Conservation (phyloP, 495 filamentous ascomycete genomes). For the Penicillium cosmopolitanum region DNA sequence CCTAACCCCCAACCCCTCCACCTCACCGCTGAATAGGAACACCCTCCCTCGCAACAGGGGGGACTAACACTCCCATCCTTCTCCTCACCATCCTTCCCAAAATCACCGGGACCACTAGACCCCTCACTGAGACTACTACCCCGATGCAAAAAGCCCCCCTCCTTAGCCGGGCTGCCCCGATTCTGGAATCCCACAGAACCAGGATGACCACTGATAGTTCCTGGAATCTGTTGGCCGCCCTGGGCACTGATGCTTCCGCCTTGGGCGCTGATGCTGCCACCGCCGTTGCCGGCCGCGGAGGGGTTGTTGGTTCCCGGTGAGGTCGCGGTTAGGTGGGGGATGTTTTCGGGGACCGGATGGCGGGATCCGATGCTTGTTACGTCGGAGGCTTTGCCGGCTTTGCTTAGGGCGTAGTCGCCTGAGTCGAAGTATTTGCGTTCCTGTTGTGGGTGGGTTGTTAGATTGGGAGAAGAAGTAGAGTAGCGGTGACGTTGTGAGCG, state of each 20-base stretch:
- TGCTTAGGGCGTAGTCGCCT: constrained; percentile 96
- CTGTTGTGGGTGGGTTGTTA: constrained; percentile 39
- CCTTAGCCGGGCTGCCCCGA: constrained; percentile 33
- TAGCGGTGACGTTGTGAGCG: background rate
- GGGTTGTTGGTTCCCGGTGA: constrained; percentile 61
- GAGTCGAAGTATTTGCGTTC: constrained; percentile 99
- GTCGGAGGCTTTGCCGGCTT: constrained; percentile 95
- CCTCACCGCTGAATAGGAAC: constrained; percentile 65
- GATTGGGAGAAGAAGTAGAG: background rate
- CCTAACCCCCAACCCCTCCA: background rate
- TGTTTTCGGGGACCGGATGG: constrained; percentile 93
- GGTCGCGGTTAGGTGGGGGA: constrained; percentile 85
- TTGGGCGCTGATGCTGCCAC: constrained; percentile 13
- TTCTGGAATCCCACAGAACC: constrained; percentile 57
- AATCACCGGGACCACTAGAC: constrained; percentile 41
- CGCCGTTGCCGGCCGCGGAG: constrained; percentile 11
- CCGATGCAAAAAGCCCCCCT: constrained; percentile 79
- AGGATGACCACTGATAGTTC: constrained; percentile 49
- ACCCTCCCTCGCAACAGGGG: constrained; percentile 51
- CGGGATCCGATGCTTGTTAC: constrained; percentile 90
- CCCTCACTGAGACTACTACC: constrained; percentile 74
- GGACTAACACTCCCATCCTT: constrained; percentile 50
- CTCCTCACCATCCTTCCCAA: constrained; percentile 26
- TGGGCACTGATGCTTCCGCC: constrained; percentile 26
- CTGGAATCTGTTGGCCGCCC: constrained; percentile 46